phyloP scores from a whole-genome alignment of 2,329 filamentous ascomycete genomes.

The Fusarium falciforme region DNA sequence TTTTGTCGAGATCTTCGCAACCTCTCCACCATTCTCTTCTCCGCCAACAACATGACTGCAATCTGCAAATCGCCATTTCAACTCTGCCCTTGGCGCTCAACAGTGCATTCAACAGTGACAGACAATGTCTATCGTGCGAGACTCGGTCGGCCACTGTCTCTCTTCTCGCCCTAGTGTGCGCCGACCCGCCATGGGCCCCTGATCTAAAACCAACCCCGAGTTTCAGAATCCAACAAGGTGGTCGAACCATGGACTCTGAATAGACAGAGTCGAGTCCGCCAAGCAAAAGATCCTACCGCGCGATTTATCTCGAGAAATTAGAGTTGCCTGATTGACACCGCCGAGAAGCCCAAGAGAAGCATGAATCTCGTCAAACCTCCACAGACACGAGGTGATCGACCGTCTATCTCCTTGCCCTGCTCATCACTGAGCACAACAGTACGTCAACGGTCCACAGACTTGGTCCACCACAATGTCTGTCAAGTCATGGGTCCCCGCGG shows the following conservation, averaged over 20 bases:
- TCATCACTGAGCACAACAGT: not conserved
- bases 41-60: not conserved
- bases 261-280: constrained; percentile 13
- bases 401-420: not conserved
- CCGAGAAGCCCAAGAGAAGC: not conserved
- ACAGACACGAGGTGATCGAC: constrained; percentile 25
- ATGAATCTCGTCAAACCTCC: constrained; percentile 15
- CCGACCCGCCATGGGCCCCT: constrained; percentile 25
- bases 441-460: not conserved
- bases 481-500: not conserved
- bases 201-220: constrained; percentile 32
- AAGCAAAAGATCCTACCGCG: constrained; percentile 17
- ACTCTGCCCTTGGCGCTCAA: not conserved
- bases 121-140: not conserved
- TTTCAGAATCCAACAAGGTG: constrained; percentile 38
- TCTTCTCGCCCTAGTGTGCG: constrained; percentile 2
- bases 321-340: constrained; percentile 7
- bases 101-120: not conserved
- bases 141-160: not conserved
- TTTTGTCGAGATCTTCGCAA: not conserved
- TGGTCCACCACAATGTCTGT: not conserved
- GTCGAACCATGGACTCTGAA: constrained; percentile 24
- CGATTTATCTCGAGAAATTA: constrained; percentile 12
- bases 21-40: not conserved
- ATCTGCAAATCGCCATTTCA: constrained; percentile 26